Percentiles rank a stretch among this genome's conserved stretches.
phyloP scores from a whole-genome alignment of 1,284 basidiomycete genomes.

The Cryptococcus neoformans region DNA sequence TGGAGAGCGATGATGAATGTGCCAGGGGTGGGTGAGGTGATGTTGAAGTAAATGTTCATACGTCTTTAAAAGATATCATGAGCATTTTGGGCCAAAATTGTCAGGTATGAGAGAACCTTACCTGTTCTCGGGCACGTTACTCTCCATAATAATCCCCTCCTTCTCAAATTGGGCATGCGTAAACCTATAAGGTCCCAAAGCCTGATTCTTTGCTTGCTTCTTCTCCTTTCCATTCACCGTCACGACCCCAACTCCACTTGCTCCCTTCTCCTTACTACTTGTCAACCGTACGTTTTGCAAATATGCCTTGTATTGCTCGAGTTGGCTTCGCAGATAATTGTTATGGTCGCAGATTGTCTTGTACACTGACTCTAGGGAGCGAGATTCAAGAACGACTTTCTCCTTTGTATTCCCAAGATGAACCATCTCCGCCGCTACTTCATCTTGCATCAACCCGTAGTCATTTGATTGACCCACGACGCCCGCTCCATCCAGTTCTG shows the following conservation, averaged over 20 bases:
- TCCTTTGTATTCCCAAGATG: constrained; percentile 95
- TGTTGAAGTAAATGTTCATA: constrained; percentile 98
- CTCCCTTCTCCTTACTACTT: constrained; percentile 60
- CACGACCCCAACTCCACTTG: constrained; percentile 88
- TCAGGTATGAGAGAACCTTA: constrained; percentile 48
- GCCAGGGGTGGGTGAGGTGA: constrained; percentile 94
- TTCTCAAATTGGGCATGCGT: constrained; percentile 98
- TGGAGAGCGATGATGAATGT: constrained; percentile 98
- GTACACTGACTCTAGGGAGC: constrained; percentile 91
- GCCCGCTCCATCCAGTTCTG: constrained; percentile 88
- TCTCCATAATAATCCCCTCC: constrained; percentile 98
- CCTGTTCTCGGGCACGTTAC: constrained; percentile 97
- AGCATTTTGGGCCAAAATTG: background rate
- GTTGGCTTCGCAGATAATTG: constrained; percentile 90
- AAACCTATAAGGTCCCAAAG: constrained; percentile 92
- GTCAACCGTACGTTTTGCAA: constrained; percentile 95
- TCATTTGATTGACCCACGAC: constrained; percentile 79
- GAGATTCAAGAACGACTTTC: constrained; percentile 90
- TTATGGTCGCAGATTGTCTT: constrained; percentile 99
- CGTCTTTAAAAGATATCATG: constrained; percentile 57
- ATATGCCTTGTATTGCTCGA: constrained; percentile 99
- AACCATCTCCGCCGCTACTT: constrained; percentile 89
- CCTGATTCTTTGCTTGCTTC: constrained; percentile 78
- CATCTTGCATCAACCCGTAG: constrained; percentile 94
- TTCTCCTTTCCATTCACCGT: constrained; percentile 96